Conservation (phyloP, 164 flowering plant species). For the Tinospora cordifolia region DNA sequence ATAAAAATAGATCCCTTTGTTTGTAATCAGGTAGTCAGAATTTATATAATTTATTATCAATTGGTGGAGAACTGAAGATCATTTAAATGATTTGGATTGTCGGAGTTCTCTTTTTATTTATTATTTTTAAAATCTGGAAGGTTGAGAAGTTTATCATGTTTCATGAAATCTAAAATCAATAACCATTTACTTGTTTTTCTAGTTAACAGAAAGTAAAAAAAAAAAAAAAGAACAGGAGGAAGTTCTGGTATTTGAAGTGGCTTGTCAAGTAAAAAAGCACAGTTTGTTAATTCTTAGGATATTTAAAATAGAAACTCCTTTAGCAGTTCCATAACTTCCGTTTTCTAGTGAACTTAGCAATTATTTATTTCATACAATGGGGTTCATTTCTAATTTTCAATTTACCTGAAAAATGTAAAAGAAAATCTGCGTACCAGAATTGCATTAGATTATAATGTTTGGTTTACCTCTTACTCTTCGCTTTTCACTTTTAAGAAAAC, state of each 20-base stretch:
- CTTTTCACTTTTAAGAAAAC: too few relatives aligned
- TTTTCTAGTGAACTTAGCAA: background rate
- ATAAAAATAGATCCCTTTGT: background rate
- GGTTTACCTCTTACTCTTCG: too few relatives aligned
- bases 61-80: background rate
- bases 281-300: too few relatives aligned
- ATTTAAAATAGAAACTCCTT: background rate
- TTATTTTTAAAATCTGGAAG: background rate
- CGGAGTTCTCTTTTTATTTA: background rate
- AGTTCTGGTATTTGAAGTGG: too few relatives aligned
- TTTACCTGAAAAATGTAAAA: background rate
- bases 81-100: background rate
- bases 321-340: background rate
- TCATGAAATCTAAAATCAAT: too few relatives aligned
- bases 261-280: too few relatives aligned
- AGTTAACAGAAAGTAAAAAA: too few relatives aligned
- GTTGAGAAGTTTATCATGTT: too few relatives aligned
- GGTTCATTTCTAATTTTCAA: background rate
- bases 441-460: background rate
- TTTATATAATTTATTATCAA: too few relatives aligned
- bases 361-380: background rate
- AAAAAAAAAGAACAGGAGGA: too few relatives aligned
- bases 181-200: too few relatives aligned
- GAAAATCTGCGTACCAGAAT: background rate
- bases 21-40: background rate